phyloP scores from a whole-genome alignment of 306 rosid genomes.

The Potentilla sterilis region DNA sequence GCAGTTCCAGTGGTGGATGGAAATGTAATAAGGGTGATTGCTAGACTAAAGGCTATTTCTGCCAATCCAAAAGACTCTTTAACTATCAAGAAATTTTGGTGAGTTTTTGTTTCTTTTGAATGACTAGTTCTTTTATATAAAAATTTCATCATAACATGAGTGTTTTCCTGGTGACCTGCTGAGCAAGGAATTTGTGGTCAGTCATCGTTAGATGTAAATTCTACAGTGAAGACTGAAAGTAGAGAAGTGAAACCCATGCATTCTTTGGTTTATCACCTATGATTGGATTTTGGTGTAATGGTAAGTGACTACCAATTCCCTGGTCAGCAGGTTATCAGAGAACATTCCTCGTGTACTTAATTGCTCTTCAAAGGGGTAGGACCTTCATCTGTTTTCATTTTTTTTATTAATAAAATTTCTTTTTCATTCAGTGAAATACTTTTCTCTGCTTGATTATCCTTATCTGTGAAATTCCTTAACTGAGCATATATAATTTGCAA shows the following conservation, averaged over 20 bases:
- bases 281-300: too few relatives aligned
- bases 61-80: conserved; percentile 67
- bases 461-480: not conserved
- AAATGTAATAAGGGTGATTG: conserved; percentile 85
- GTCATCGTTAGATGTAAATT: not conserved
- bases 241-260: not conserved
- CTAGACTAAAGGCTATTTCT: conserved; percentile 75
- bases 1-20: conserved; percentile 94
- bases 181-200: not conserved
- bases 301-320: not conserved
- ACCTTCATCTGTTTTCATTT: not conserved
- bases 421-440: not conserved
- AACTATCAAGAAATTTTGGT: conserved; percentile 76
- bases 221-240: not conserved
- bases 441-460: not conserved
- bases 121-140: conserved; percentile 4
- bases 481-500: not conserved
- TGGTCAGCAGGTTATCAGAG: not conserved
- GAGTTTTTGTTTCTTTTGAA: conserved; percentile 37
- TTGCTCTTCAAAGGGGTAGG: not conserved
- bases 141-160: not conserved
- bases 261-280: not conserved
- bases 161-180: not conserved
- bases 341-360: not conserved
- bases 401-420: not conserved